Evolutionary conservation across 495 filamentous ascomycete species (phyloP), one percentile per base, ranked within the genome.

Genomic region (Pyrenula aspistea): DNA sequence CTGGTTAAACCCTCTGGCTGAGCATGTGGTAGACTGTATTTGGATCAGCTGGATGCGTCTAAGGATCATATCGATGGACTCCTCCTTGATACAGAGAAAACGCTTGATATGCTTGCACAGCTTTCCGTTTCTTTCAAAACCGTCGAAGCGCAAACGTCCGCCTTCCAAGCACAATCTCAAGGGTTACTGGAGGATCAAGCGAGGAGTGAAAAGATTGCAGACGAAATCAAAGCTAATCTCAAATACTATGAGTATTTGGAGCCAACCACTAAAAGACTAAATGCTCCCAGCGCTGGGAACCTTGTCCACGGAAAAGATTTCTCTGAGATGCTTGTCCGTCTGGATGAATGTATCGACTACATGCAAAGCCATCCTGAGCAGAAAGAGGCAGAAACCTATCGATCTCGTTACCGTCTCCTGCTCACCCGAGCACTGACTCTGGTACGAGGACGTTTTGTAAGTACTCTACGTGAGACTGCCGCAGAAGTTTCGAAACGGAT

Each of bases 201-300:
- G 59, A 82, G 86, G 12, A 77, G 95, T 22, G 81, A 85, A 53
- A 76, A 77, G 31, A 74, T 97, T 42, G 87, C 89, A 0, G 83
- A 91, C 59, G 83, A 86, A 24, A 86, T 99, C 51, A 85, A 86
- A 4, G 81, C 85, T 24, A 94, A 95, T 59, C 76, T 96, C 3
- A 83, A 89, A 60, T 96, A 95, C 66, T 99, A 96, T 65, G 81
- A 84, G 21, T 94, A 92, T 65, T 77, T 97, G 21, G 93, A 96
- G 57, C 91, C 86, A 53, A 88, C 92, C 53, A 96, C 91, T 11
- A 80, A 89, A 54, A 79, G 87, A 24, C 81, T 98, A 49, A 96
- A 96, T 75, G 91, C 91, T 22, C 93, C 94, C 10, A 90, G 91
- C 12, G 89, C 91, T 21, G 82, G 85, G 25, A 91, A 83, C 60